phyloP scores from a whole-genome alignment of 768 basidiomycete genomes.

The Lentinula sp. region DNA sequence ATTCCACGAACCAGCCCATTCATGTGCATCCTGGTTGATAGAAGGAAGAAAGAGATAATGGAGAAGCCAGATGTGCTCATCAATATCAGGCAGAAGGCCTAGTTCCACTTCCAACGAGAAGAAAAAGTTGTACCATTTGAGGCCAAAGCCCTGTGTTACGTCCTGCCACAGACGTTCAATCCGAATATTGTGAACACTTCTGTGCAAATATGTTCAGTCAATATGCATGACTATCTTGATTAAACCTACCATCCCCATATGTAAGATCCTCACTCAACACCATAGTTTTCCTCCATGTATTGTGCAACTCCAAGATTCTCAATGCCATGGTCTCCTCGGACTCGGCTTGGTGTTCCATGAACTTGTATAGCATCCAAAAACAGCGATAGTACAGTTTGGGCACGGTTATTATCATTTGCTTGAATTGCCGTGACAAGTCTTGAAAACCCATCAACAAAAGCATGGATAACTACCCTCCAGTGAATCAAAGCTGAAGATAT shows the following conservation, averaged over 20 bases:
- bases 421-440: conserved; percentile 16
- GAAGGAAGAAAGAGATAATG: conserved; percentile 20
- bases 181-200: conserved; percentile 8
- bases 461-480: conserved; percentile 9
- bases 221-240: background rate
- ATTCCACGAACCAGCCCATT: conserved; percentile 24
- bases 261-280: conserved; percentile 13
- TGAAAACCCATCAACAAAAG: conserved; percentile 10
- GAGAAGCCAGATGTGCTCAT: conserved; percentile 21
- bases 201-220: background rate
- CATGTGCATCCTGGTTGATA: conserved; percentile 17
- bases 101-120: conserved; percentile 13
- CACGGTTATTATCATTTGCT: conserved; percentile 23
- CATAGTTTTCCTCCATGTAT: conserved; percentile 12
- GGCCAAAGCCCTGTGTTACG: conserved; percentile 18
- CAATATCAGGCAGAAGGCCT: conserved; percentile 11
- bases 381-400: conserved; percentile 18
- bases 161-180: conserved; percentile 21
- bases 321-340: conserved; percentile 21
- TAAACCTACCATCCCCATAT: conserved; percentile 17
- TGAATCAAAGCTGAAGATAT: conserved; percentile 6
- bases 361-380: conserved; percentile 9
- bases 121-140: conserved; percentile 24
- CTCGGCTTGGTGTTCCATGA: conserved; percentile 16
- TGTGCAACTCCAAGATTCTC: conserved; percentile 19